Base-by-base conservation (phyloP, 768 basidiomycete species). In the Trichaptum fuscoviolaceum region DNA sequence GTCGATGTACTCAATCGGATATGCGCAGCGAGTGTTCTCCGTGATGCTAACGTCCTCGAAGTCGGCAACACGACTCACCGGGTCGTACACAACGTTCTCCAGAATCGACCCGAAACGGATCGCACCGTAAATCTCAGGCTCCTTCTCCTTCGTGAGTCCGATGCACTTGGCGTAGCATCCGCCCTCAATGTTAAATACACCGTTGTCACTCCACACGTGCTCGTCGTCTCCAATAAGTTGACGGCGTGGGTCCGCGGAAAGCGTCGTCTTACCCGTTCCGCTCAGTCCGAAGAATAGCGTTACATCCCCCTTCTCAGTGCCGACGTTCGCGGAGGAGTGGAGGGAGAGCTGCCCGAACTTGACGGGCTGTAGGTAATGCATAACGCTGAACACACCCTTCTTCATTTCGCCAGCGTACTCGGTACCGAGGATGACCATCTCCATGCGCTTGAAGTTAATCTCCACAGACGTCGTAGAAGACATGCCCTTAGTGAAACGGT, bases 401-500 rank as follows among this genome's bases (percentile, higher is more conserved):
- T 99, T 99, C 97, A 99, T 99, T 83, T 99, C 95, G 63, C 95
- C 95, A 34, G 95, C 95, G 74, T 98, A 98, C 76, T 98, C 95
- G 27, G 95, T 96, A 65, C 93, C 96, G 72, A 99, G 93, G 74
- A 99, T 99, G 73, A 99, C 96, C 97, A 99, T 99, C 79, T 99
- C 97, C 95, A 95, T 97, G 57, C 97, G 93, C 84, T 97, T 97
- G 81, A 99, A 99, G 87, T 99, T 99, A 84, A 99, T 94, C 81
- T 98, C 96, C 63, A 99, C 96, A 2, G 96, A 97, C 7, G 97
- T 99, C 34, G 95, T 93, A 10, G 95, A 97, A 68, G 94, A 96
- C 97, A 99, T 99, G 79, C 97, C 97, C 83, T 97, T 95, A 68
- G 97, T 99, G 86, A 99, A 99, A 58, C 97, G 92, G 78, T 99